These are phyloP conservation scores for Arthroderma uncinatum DNA, from an alignment of 2,329 filamentous ascomycete genomes.

Conservation along the genomic window DNA sequence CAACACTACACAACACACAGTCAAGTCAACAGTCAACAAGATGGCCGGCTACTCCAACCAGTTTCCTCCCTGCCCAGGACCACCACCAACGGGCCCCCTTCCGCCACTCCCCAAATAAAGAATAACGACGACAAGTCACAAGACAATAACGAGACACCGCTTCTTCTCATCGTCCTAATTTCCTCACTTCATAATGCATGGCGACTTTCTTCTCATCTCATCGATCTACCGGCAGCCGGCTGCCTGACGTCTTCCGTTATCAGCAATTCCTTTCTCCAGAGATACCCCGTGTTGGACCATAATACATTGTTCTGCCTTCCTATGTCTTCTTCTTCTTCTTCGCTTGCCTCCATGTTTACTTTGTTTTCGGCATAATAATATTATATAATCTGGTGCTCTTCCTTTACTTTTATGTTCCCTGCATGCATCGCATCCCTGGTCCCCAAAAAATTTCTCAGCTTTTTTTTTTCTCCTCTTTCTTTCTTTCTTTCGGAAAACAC, in stretches of 20 bases:
- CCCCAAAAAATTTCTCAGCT: neutral
- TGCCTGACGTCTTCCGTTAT: constrained; percentile 7
- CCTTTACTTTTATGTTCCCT: constrained; percentile 5
- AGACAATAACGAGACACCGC: neutral
- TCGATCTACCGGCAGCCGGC: constrained; percentile 11
- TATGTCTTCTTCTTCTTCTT: neutral
- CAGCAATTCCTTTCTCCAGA: constrained; percentile 4
- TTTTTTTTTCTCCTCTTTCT: neutral
- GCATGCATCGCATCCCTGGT: neutral
- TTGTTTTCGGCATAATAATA: constrained; percentile 1
- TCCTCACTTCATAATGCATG: neutral
- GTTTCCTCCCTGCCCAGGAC: constrained; percentile 18
- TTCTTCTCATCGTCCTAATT: constrained; percentile 3
- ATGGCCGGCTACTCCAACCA: constrained; percentile 18
- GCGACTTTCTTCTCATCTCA: constrained; percentile 5
- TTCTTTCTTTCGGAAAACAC: neutral
- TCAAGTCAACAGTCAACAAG: neutral
- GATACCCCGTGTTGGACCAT: constrained; percentile 6
- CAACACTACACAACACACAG: neutral
- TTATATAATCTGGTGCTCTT: constrained; percentile 4
- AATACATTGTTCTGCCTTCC: constrained; percentile 6
- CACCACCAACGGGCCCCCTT: constrained; percentile 17
- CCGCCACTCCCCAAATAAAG: constrained; percentile 17
- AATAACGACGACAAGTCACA: neutral
- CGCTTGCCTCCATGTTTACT: neutral